Conservation (phyloP, 176 grass and related monocot genomes). For the Paspalum vaginatum region DNA sequence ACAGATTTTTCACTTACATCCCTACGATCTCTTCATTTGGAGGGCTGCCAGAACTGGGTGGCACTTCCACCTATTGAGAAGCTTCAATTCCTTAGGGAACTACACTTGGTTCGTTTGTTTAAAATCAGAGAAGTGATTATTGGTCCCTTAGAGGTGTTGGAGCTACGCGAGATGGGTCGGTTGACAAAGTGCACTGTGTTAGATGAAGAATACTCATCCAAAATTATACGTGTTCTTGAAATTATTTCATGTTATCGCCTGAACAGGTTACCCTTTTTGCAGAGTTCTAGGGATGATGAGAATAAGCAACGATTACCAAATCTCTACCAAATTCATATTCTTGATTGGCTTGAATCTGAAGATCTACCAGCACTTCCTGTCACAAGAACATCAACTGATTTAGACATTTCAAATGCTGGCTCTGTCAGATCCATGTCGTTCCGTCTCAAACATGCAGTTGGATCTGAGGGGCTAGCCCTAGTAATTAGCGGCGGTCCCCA, state of each 20-base stretch:
- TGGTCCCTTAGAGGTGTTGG: conserved; percentile 29
- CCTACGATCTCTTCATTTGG: conserved; percentile 6
- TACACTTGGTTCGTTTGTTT: conserved; percentile 10
- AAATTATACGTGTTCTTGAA: conserved; percentile 13
- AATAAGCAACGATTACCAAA: not conserved
- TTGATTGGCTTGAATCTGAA: not conserved
- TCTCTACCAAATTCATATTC: conserved; percentile 3
- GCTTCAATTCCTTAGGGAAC: conserved; percentile 29
- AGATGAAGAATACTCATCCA: not conserved
- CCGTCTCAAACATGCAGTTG: not conserved
- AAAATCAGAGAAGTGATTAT: not conserved
- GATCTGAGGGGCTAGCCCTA: conserved; percentile 16
- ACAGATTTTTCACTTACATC: not conserved
- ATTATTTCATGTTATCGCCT: conserved; percentile 18
- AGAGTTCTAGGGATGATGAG: not conserved
- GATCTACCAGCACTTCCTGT: conserved; percentile 22
- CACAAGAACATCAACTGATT: not conserved
- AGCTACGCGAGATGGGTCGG: conserved; percentile 20
- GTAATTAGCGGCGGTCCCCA: not conserved
- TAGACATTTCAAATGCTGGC: conserved; percentile 11
- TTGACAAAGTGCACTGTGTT: conserved; percentile 13
- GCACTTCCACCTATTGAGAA: conserved; percentile 31
- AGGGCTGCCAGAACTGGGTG: not conserved
- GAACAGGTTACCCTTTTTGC: conserved; percentile 17
- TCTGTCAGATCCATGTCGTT: not conserved